Evolutionary conservation across 1,284 basidiomycete genomes (phyloP), one percentile per base, ranked within the genome.

Genomic region (Ustilago vetiveriae): DNA sequence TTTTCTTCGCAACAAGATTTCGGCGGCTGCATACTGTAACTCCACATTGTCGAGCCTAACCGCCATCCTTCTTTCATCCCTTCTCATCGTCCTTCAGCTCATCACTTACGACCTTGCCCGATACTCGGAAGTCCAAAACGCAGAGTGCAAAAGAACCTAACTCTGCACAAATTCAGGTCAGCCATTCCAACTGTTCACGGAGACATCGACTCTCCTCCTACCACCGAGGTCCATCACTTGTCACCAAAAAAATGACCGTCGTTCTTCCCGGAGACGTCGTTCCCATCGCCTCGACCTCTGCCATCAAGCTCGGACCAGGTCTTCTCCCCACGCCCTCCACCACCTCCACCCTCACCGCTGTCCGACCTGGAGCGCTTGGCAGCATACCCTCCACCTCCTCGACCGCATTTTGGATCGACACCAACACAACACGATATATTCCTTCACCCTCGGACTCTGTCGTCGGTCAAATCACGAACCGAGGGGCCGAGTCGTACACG

Each of bases 381-480:
- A 58, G 63, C 17, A 44, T 78, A 26, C 17, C 38, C 23, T 50
- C 40, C 5, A 19, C 63, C 6, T 29, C 46, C 9, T 16, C 36
- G 27, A 23, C 33, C 1, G 75, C 56, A 1, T 59, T 48, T 36
- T 80, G 76, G 71, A 47, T 78, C 38, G 79, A 80, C 23, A 54
- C 60, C 23, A 70, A 72, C 42, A 69, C 72, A 0, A 21, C 10
- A 16, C 45, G 71, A 29, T 82, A 82, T 47, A 45, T 74, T 8
- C 76, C 80, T 1, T 29, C 68, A 14, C 56, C 68, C 1, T 53
- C 52, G 23, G 80, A 82, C 52, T 37, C 63, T 1, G 73, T 82
- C 8, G 56, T 82, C 40, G 74, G 63, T 16, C 79, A 80, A 38
- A 75, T 82, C 46, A 77, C 76, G 9, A 65, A 68, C 29, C 69